Base-by-base conservation (phyloP, 2,329 filamentous ascomycete genomes). In the Botrytis byssoidea region DNA sequence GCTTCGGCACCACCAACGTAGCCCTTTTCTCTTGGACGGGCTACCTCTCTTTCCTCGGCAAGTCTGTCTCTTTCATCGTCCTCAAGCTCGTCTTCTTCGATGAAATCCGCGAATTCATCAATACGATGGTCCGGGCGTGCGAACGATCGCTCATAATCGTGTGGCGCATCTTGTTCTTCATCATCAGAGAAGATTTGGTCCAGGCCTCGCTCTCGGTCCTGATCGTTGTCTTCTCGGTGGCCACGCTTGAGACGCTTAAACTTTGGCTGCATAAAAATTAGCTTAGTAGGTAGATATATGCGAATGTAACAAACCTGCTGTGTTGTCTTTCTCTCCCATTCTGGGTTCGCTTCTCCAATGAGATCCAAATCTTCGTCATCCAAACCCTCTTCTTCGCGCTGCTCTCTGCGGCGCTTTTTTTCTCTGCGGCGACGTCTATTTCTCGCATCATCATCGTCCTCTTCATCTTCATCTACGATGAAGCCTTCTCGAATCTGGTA, bases 241-340 rank as follows among this genome's bases (percentile, higher is more conserved):
- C 96, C 95, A 77, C 94, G 93, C 86, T 98, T 99, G 72, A 99
- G 89, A 59, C 96, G 93, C 84, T 99, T 99, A 86, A 97, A 97
- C 82, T 97, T 97, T 78, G 92, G 91, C 91, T 97, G 76, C 48
- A 69, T 68, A 72, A 37, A 59, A 61, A 74, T 82, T 67, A 82
- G 79, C 59, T 44, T 16, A 67, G 37, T 37, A n/a, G 37, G 16
- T 32, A 22, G 32, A 22, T 37, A 22, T 51, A 7, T 22, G 20
- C 37, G 16, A 64, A 22, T 35, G 44, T 57, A 78, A 44, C 86
- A 77, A 88, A 94, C 93, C 88, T 95, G 90, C 76, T 90, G 84
- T 65, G 90, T 85, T 44, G 90, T 85, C 79, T 90, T 90, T 32
- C 89, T 88, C 79, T 92, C 88, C 81, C 89, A 89, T 76, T 91